phyloP scores from a whole-genome alignment of 352 stramenopile species.

The Globisporangium cederbergense region DNA sequence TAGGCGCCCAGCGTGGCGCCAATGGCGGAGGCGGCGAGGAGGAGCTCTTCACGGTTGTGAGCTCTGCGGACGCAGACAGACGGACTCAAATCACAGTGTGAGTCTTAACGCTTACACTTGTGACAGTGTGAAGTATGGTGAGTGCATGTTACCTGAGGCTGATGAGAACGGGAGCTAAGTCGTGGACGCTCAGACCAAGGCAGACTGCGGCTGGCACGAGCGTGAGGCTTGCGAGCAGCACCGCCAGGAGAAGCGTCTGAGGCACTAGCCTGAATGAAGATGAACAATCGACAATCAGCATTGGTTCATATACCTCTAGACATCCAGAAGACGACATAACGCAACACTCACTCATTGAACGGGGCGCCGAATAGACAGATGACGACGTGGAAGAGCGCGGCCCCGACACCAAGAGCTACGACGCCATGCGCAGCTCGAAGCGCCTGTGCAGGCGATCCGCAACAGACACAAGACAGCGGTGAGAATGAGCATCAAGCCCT shows the following conservation, averaged over 20 bases:
- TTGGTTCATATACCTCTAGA: neutral
- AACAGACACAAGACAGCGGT: neutral
- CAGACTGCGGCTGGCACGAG: constrained; percentile 45
- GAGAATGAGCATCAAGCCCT: neutral
- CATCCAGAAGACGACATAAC: neutral
- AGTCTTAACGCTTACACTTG: neutral
- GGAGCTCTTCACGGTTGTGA: constrained; percentile 37
- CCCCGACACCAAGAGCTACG: constrained; percentile 34
- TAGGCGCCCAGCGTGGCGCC: constrained; percentile 65
- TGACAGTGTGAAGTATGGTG: neutral
- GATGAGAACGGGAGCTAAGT: constrained; percentile 56
- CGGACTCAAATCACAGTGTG: neutral
- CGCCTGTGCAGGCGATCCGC: neutral
- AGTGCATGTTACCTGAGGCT: constrained; percentile 32
- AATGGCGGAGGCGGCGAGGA: constrained; percentile 49
- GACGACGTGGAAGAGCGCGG: constrained; percentile 45
- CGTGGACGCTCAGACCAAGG: constrained; percentile 26
- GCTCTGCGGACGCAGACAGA: constrained; percentile 21
- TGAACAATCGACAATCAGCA: constrained; percentile 12
- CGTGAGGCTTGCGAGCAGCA: constrained; percentile 47
- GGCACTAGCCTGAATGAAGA: constrained; percentile 38
- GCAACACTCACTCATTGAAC: constrained; percentile 41
- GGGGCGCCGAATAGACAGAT: constrained; percentile 78
- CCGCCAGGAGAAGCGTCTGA: constrained; percentile 62
- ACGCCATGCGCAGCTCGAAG: constrained; percentile 21